Percentiles rank a stretch among this genome's conserved stretches.
These are phyloP conservation scores for Aulographum hederae DNA, from an alignment of 2,329 filamentous ascomycete species.

Conservation along the genomic window DNA sequence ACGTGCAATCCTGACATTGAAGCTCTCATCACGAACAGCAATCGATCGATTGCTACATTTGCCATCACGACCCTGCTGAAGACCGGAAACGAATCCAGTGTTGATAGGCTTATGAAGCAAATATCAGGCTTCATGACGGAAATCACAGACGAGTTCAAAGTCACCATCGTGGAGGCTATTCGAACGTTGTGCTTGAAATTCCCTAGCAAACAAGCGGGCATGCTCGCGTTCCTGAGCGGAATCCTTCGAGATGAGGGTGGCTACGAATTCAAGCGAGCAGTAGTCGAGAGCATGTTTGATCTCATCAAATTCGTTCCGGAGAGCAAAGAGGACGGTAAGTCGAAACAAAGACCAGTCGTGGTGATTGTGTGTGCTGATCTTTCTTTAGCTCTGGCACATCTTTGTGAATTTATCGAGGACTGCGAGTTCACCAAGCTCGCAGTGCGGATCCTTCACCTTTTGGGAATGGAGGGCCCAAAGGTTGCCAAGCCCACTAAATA, in stretches of 20 bases:
- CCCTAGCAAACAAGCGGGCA: conserved; percentile 91
- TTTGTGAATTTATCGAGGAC: conserved; percentile 98
- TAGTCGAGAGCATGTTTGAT: conserved; percentile 98
- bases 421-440: conserved; percentile 98
- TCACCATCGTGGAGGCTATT: conserved; percentile 98
- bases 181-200: conserved; percentile 94
- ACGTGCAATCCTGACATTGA: conserved; percentile 96
- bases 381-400: conserved; percentile 60
- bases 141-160: conserved; percentile 95
- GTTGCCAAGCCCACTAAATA: conserved; percentile 95
- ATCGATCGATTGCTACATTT: conserved; percentile 94
- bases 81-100: conserved; percentile 93
- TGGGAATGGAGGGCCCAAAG: conserved; percentile 87
- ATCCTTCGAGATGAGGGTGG: conserved; percentile 92
- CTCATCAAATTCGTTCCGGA: conserved; percentile 98
- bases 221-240: conserved; percentile 94
- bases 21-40: conserved; percentile 87
- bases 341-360: not conserved
- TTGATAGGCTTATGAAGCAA: conserved; percentile 96
- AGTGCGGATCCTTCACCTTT: conserved; percentile 82
- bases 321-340: conserved; percentile 43
- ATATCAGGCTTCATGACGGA: conserved; percentile 97
- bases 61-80: conserved; percentile 96
- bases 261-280: conserved; percentile 93
- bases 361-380: conserved; percentile 4